Conservation (phyloP, 148 eudicot species). For the Chenopodium berlandieri region DNA sequence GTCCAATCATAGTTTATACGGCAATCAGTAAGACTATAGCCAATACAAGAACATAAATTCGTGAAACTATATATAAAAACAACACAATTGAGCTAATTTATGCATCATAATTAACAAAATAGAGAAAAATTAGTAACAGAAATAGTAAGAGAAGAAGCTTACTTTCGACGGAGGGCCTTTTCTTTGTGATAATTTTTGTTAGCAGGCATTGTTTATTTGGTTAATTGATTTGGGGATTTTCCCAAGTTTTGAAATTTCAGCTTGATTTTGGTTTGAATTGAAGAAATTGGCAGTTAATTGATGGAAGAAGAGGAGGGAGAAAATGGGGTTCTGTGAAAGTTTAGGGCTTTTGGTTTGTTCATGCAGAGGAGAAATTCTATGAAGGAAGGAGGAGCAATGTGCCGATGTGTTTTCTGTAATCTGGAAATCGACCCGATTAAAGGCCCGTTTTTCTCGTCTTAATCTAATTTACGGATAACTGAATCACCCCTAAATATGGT, state of each 20-base stretch:
- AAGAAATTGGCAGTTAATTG: background rate
- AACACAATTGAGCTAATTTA: background rate
- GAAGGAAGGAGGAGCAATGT: background rate
- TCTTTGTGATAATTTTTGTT: conserved; percentile 44
- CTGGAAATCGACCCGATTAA: background rate
- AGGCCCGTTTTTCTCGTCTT: too few relatives aligned
- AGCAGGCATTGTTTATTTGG: conserved; percentile 31
- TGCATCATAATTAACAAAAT: background rate
- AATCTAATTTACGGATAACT: too few relatives aligned
- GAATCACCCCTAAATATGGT: too few relatives aligned
- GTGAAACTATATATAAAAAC: too few relatives aligned
- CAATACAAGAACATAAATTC: background rate
- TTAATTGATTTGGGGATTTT: background rate
- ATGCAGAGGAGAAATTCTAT: background rate
- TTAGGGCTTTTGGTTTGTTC: background rate
- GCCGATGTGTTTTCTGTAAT: background rate
- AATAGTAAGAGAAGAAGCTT: conserved; percentile 1
- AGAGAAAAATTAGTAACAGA: background rate
- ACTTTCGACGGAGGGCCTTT: conserved; percentile 40
- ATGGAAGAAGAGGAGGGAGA: background rate
- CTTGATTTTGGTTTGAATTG: background rate
- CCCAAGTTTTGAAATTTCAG: background rate
- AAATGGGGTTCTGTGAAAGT: background rate
- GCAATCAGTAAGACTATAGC: background rate
- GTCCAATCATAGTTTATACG: background rate